Percentiles rank a stretch among this genome's conserved stretches.
Evolutionary conservation across 179 eudicot species (phyloP).

Genomic region (Silene vulgaris): DNA sequence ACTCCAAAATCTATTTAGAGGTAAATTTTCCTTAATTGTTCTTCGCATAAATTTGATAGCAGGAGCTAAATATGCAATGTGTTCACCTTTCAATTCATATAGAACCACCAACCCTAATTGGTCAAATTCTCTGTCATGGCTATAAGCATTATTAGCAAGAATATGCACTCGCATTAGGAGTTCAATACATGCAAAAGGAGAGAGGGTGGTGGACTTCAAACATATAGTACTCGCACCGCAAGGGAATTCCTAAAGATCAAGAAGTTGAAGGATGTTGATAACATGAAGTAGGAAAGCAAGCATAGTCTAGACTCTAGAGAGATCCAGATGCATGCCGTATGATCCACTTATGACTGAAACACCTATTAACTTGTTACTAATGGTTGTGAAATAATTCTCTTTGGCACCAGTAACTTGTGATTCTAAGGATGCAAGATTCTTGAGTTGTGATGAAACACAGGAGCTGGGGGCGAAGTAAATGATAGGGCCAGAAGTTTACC

Average conservation of each 20-base stretch:
- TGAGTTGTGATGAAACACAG: neutral
- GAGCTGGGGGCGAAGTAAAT: neutral
- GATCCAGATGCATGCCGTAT: neutral
- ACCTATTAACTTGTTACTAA: neutral
- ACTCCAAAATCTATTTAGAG: neutral
- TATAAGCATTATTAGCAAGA: neutral
- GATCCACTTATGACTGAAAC: neutral
- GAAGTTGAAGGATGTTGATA: neutral
- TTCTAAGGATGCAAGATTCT: neutral
- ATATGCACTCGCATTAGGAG: neutral
- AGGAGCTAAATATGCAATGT: neutral
- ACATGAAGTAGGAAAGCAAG: neutral
- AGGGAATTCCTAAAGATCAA: no score
- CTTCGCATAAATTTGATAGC: neutral
- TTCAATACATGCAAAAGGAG: neutral
- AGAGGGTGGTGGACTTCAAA: neutral
- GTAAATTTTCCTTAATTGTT: no score
- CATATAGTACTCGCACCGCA: no score
- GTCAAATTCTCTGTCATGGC: neutral
- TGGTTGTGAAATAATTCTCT: neutral
- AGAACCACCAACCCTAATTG: neutral
- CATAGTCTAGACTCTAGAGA: conserved; percentile 8
- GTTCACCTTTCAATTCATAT: neutral
- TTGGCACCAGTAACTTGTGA: neutral
- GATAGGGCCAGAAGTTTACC: conserved; percentile 39